Conservation (phyloP, 176 grass and related monocot genomes). For the Thalia dealbata region DNA sequence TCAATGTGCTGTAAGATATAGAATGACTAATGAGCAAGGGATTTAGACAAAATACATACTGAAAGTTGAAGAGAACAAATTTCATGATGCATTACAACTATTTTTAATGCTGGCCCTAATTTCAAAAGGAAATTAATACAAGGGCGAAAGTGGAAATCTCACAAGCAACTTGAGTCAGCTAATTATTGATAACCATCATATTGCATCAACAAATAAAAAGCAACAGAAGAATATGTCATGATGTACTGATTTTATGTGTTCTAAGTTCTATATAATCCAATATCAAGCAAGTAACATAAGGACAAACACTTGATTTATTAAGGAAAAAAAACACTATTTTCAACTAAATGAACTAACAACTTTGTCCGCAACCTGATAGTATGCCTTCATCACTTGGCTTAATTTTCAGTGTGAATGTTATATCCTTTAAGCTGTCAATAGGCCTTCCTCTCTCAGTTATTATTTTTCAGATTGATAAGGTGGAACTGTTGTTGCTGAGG, state of each 20-base stretch:
- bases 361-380: too few species aligned
- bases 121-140: not conserved
- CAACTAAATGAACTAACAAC: too few species aligned
- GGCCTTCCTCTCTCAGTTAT: too few species aligned
- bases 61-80: not conserved
- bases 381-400: too few species aligned
- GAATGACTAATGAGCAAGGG: not conserved
- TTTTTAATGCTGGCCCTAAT: not conserved
- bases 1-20: slow-evolving; percentile 63
- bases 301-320: not conserved
- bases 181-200: not conserved
- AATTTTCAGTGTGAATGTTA: too few species aligned
- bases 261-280: not conserved
- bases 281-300: not conserved
- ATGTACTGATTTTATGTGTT: not conserved
- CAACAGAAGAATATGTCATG: not conserved
- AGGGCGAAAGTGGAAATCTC: not conserved
- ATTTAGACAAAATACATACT: not conserved
- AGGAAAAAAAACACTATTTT: not conserved
- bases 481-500: not conserved
- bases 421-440: too few species aligned
- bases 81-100: too few species aligned
- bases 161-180: not conserved
- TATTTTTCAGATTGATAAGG: not conserved
- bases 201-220: not conserved